These are phyloP conservation scores for Neofusicoccum sp. DNA, from an alignment of 2,329 filamentous ascomycete genomes.

Conservation along the genomic window DNA sequence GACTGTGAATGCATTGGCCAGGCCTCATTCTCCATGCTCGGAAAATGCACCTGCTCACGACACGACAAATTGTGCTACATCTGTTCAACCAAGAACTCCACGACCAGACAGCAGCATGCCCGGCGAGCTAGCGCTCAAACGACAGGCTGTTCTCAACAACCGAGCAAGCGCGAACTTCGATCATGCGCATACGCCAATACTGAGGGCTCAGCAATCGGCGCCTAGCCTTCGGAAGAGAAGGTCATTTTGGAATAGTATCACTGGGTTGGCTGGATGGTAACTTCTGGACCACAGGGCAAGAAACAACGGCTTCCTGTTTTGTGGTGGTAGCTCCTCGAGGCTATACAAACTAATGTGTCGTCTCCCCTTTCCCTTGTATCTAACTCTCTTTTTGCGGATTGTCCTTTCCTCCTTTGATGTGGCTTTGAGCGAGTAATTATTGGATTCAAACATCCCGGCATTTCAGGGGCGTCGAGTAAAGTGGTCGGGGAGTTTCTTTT, in stretches of 20 bases:
- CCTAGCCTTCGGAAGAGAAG: conserved; percentile 5
- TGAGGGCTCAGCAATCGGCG: background rate
- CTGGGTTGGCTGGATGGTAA: conserved; percentile 15
- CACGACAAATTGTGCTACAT: background rate
- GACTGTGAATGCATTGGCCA: background rate
- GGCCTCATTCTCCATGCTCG: background rate
- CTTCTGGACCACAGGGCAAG: no score
- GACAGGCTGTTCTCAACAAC: background rate
- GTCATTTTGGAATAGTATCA: conserved; percentile 18
- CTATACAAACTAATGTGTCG: background rate
- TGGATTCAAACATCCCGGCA: background rate
- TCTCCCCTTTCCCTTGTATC: background rate
- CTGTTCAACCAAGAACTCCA: background rate
- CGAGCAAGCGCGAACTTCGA: background rate
- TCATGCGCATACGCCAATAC: background rate
- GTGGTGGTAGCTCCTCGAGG: background rate
- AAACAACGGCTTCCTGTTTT: background rate
- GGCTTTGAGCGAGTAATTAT: conserved; percentile 14
- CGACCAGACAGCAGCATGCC: background rate
- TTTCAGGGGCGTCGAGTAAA: conserved; percentile 10
- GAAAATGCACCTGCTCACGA: conserved; percentile 1
- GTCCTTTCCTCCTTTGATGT: background rate
- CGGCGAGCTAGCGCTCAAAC: background rate
- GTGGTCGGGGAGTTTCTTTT: background rate
- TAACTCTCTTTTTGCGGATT: background rate